These are phyloP conservation scores for Leptographium radiaticola DNA, from an alignment of 2,329 filamentous ascomycete genomes.

Conservation along the genomic window DNA sequence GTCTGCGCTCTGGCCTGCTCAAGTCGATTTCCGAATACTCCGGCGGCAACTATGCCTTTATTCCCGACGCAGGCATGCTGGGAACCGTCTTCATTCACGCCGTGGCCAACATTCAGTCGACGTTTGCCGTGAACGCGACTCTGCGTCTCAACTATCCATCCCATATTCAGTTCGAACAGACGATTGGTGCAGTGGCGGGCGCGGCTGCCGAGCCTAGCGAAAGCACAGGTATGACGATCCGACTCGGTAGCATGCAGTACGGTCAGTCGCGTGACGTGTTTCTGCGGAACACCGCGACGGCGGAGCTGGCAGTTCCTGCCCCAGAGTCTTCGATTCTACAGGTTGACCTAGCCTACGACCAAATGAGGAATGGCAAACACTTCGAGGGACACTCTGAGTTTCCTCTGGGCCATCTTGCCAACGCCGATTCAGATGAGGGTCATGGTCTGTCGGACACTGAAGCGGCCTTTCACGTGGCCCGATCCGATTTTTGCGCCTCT, in stretches of 20 bases:
- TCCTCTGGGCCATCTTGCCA: background rate
- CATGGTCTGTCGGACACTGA: constrained; percentile 18
- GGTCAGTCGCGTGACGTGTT: constrained; percentile 47
- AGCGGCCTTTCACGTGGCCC: constrained; percentile 38
- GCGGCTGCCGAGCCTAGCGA: constrained; percentile 22
- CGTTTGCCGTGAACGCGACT: constrained; percentile 34
- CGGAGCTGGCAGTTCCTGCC: no score
- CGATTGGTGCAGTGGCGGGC: constrained; percentile 24
- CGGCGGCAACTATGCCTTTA: constrained; percentile 46
- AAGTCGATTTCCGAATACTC: constrained; percentile 47
- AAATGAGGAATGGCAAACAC: constrained; percentile 10
- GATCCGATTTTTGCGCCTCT: constrained; percentile 35
- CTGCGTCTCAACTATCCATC: constrained; percentile 28
- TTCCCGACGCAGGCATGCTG: constrained; percentile 49
- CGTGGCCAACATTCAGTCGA: constrained; percentile 46
- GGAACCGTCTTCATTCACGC: constrained; percentile 49
- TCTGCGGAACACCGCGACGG: constrained; percentile 21
- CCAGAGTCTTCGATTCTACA: constrained; percentile 14
- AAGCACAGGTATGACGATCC: constrained; percentile 22
- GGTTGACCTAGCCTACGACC: constrained; percentile 22
- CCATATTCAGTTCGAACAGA: constrained; percentile 24
- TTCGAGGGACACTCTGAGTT: background rate
- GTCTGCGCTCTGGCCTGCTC: constrained; percentile 36
- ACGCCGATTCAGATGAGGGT: background rate
- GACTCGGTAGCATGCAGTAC: constrained; percentile 42